These are phyloP conservation scores for Hypericum androsaemum DNA, from an alignment of 345 rosid genomes.

Conservation along the genomic window DNA sequence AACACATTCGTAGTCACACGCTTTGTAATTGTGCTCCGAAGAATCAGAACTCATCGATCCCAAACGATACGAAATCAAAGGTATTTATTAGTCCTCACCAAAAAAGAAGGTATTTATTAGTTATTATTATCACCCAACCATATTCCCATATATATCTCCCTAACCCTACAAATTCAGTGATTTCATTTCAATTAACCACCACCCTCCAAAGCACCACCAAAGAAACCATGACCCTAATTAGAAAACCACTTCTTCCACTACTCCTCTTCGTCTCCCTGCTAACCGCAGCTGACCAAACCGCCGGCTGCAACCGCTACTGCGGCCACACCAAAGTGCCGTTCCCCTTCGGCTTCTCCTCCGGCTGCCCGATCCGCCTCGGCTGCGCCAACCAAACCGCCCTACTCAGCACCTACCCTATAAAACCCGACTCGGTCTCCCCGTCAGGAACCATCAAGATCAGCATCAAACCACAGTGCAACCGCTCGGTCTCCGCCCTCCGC, in stretches of 20 bases:
- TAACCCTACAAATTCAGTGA: too few relatives aligned
- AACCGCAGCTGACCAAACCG: slow-evolving; percentile 7
- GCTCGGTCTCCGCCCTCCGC: slow-evolving; percentile 29
- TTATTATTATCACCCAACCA: too few relatives aligned
- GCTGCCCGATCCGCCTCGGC: slow-evolving; percentile 38
- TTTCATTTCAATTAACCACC: too few relatives aligned
- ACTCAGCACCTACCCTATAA: slow-evolving; percentile 24
- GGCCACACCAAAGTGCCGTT: slow-evolving; percentile 15
- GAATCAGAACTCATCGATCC: too few relatives aligned
- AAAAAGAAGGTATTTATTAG: too few relatives aligned
- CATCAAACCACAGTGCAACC: slow-evolving; percentile 36
- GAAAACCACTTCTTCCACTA: background rate
- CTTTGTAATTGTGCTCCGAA: too few relatives aligned
- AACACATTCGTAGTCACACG: too few relatives aligned
- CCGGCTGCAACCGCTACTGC: slow-evolving; percentile 32
- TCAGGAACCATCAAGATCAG: slow-evolving; percentile 21
- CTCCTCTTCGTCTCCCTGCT: slow-evolving; percentile 1
- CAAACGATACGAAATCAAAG: too few relatives aligned
- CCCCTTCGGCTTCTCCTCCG: slow-evolving; percentile 61
- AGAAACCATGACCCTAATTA: background rate
- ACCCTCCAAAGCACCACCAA: too few relatives aligned
- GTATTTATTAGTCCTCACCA: too few relatives aligned
- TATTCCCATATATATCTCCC: too few relatives aligned
- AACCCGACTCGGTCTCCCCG: slow-evolving; percentile 6
- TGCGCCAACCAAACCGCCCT: slow-evolving; percentile 22